A percentile compares a stretch with the other conserved stretches of the same genome.
These are phyloP conservation scores for Trichoderma brevicompactum DNA, from an alignment of 2,329 filamentous ascomycete species.

Conservation along the genomic window DNA sequence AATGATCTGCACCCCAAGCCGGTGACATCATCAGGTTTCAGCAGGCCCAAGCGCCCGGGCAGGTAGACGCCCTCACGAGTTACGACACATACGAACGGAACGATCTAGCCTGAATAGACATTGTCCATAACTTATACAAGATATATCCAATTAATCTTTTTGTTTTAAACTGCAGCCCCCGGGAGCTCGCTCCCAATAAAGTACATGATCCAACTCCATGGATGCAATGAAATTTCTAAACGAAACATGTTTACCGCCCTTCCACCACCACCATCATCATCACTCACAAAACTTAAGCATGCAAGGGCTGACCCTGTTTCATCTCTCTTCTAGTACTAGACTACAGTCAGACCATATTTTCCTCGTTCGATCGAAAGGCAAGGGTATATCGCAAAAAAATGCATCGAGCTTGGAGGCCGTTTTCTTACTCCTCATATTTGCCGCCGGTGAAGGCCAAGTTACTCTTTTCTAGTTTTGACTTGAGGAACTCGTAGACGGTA, in stretches of 20 bases:
- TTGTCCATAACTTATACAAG: conserved; percentile 25
- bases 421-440: conserved; percentile 67
- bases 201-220: conserved; percentile 34
- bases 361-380: background rate
- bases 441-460: conserved; percentile 63
- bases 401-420: conserved; percentile 7
- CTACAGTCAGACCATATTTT: conserved; percentile 17
- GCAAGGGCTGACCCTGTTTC: conserved; percentile 27
- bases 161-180: conserved; percentile 28
- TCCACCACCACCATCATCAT: background rate
- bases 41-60: conserved; percentile 78
- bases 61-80: conserved; percentile 46
- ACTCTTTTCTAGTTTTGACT: conserved; percentile 71
- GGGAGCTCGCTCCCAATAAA: too few species aligned
- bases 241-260: background rate
- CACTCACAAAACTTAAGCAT: conserved; percentile 7
- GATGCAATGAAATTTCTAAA: conserved; percentile 20
- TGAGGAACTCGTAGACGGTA: conserved; percentile 78
- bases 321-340: conserved; percentile 27
- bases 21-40: conserved; percentile 70
- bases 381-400: conserved; percentile 26
- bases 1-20: conserved; percentile 71
- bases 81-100: conserved; percentile 27
- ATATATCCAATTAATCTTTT: conserved; percentile 4
- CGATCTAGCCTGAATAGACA: conserved; percentile 31